phyloP scores from a whole-genome alignment of 805 yeast genomes.

The Candida berthetii region DNA sequence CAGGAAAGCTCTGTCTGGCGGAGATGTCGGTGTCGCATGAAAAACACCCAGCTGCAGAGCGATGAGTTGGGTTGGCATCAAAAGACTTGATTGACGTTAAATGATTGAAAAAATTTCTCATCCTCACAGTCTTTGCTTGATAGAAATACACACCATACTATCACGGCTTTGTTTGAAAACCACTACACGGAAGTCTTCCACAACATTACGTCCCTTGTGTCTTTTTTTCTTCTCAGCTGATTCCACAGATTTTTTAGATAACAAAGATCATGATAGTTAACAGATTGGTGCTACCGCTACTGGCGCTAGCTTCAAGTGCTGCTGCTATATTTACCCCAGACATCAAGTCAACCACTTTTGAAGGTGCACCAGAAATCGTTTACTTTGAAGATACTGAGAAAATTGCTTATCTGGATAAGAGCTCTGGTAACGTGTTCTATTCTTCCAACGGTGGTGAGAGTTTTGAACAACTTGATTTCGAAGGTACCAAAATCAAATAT shows the following conservation, averaged over 20 bases:
- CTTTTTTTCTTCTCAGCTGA: not conserved
- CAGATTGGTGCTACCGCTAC: too few species aligned
- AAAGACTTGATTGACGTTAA: too few species aligned
- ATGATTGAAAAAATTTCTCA: too few species aligned
- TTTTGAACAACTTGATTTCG: conserved; percentile 33
- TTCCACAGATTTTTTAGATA: not conserved
- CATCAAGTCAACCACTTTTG: conserved; percentile 11
- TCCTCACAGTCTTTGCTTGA: too few species aligned
- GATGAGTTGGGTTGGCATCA: too few species aligned
- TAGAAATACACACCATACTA: too few species aligned
- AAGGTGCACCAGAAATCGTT: conserved; percentile 20
- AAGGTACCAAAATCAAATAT: conserved; percentile 24
- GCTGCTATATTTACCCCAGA: conserved; percentile 20
- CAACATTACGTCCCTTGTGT: too few species aligned
- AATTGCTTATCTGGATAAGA: conserved; percentile 13
- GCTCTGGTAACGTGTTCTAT: conserved; percentile 27
- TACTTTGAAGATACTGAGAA: conserved; percentile 24
- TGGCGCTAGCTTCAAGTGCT: not conserved
- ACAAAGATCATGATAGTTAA: too few species aligned
- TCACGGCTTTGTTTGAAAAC: too few species aligned
- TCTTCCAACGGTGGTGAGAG: conserved; percentile 41
- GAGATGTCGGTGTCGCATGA: too few species aligned
- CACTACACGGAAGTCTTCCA: too few species aligned
- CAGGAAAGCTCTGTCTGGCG: too few species aligned
- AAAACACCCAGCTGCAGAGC: not conserved